phyloP scores from a whole-genome alignment of 2,329 filamentous ascomycete species.

The Calonectria naviculata region DNA sequence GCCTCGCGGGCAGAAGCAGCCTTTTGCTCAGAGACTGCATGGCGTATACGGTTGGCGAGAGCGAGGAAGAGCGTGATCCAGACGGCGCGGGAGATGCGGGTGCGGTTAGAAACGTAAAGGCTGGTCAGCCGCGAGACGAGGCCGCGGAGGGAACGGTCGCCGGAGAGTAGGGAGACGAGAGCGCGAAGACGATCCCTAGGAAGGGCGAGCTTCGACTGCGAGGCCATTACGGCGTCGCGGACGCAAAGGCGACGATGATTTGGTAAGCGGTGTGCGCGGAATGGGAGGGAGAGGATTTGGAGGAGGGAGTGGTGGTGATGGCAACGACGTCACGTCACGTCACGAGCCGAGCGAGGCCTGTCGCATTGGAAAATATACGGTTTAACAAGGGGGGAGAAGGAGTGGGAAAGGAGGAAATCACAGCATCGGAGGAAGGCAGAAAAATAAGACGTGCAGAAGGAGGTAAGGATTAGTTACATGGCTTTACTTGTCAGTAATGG shows the following conservation, averaged over 20 bases:
- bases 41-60: conserved; percentile 86
- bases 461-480: conserved; percentile 10
- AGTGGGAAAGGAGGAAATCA: not conserved
- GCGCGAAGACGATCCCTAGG: conserved; percentile 65
- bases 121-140: conserved; percentile 74
- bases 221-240: conserved; percentile 67
- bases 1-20: conserved; percentile 79
- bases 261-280: not conserved
- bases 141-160: conserved; percentile 73
- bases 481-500: not conserved
- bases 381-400: conserved; percentile 5
- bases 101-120: conserved; percentile 83
- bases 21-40: conserved; percentile 94
- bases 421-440: not conserved
- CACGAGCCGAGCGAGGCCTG: conserved; percentile 27
- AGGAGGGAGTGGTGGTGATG: not conserved
- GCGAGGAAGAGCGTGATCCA: conserved; percentile 86
- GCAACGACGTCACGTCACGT: conserved; percentile 40
- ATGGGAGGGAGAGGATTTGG: not conserved
- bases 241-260: not conserved
- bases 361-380: not conserved
- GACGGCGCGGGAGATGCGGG: conserved; percentile 82
- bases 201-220: conserved; percentile 77
- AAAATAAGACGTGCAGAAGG: not conserved
- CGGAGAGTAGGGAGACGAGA: conserved; percentile 53